A percentile compares a stretch with the other conserved stretches of the same genome.
phyloP scores from a whole-genome alignment of 805 yeast species.

The Jamesozyma gamospora region DNA sequence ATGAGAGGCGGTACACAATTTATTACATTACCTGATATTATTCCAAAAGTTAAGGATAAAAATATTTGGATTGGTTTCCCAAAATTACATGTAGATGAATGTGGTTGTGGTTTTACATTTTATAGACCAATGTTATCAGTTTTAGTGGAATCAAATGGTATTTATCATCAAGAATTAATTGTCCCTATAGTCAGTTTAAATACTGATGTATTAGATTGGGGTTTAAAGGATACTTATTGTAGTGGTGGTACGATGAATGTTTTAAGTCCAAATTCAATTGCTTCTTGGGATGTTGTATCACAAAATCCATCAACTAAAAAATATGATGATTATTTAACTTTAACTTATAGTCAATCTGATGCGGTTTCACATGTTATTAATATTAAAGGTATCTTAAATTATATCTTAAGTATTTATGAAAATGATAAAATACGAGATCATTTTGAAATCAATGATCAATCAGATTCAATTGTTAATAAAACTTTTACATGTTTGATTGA shows the following conservation, averaged over 20 bases:
- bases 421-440: conserved; percentile 9
- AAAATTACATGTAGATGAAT: conserved; percentile 9
- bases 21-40: conserved; percentile 9
- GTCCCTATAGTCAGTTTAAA: conserved; percentile 12
- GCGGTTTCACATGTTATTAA: conserved; percentile 28
- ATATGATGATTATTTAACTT: conserved; percentile 31
- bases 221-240: conserved; percentile 6
- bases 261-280: conserved; percentile 14
- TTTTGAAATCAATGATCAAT: conserved; percentile 6
- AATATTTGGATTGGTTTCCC: conserved; percentile 19
- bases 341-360: conserved; percentile 34
- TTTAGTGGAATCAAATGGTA: conserved; percentile 12
- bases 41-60: conserved; percentile 11
- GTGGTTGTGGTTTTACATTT: conserved; percentile 13
- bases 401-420: conserved; percentile 28
- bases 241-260: conserved; percentile 10
- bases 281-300: conserved; percentile 12
- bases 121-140: conserved; percentile 14
- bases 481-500: conserved; percentile 3
- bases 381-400: conserved; percentile 31
- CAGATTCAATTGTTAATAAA: conserved; percentile 5
- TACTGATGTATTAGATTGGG: conserved; percentile 12
- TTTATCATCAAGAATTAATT: conserved; percentile 13
- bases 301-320: conserved; percentile 10
- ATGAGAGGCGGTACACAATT: conserved; percentile 6